Evolutionary conservation across 108 stramenopile species (phyloP), one percentile per base, ranked within the genome.

Genomic region (Craspedostauros australis): DNA sequence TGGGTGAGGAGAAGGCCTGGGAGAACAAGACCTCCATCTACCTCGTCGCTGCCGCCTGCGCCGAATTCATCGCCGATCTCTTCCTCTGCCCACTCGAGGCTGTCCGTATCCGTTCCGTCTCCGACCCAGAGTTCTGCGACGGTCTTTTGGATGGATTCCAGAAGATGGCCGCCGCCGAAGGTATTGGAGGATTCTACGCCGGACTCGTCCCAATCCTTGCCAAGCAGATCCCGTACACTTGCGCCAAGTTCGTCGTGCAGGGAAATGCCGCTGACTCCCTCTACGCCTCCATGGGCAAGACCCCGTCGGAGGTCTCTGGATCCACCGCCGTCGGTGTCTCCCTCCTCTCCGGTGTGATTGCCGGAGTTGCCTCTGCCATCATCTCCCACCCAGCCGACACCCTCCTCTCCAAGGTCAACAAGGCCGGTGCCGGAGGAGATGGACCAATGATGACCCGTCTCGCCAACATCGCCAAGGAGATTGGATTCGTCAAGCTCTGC

Each of bases 311-410:
- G 5, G 38, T 74, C 46, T 51, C 62, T 33, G 56, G 59, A 32
- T 23, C 50, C 27, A 73, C 84, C 57, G 86, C 88, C 64, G 37
- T 96, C 5, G 84, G 84, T 36, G 57, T 96, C 52, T 91, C 96
- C 21, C 79, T 99, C 36, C 39, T 51, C 5, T 91, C 94, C 16
- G 98, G 98, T 79, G 95, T 96, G 37, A 86, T 98, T 80, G 96
- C 98, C 38, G 96, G 93, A 65, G 96, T 99, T 60, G 89, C 94
- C 42, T 85, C 96, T 43, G 98, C 98, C 49, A 77, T 98, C 64
- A 95, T 99, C 66, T 99, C 98, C 38, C 98, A 99, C 82, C 96
- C 98, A 50, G 96, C 98, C 40, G 98, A 99, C 73, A 95, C 95
- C 33, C 88, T 99, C 22, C 87, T 98, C 32, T 96, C 95, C 49